Conservation (phyloP, 306 rosid genomes). For the Cicer yamashitae region DNA sequence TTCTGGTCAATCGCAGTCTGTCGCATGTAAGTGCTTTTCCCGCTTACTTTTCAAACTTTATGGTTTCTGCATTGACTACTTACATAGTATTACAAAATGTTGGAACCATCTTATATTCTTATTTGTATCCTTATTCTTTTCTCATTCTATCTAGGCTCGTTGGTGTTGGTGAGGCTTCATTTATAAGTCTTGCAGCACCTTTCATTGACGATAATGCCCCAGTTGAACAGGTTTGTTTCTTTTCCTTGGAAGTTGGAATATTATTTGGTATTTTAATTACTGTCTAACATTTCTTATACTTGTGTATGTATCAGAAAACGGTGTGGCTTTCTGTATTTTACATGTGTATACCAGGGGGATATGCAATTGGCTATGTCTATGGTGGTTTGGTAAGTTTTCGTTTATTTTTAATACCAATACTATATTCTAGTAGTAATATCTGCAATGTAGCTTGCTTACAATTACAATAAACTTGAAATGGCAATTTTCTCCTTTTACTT, state of each 20-base stretch:
- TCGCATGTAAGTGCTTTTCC: constrained; percentile 70
- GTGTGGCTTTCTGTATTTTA: constrained; percentile 80
- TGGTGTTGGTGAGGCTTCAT: constrained; percentile 97
- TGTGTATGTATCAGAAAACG: constrained; percentile 68
- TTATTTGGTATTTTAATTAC: constrained; percentile 23
- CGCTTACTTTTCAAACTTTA: constrained; percentile 25
- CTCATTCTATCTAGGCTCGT: constrained; percentile 66
- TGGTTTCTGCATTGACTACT: constrained; percentile 22
- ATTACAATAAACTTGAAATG: constrained; percentile 6
- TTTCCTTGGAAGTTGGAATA: constrained; percentile 26
- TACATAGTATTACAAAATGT: constrained; percentile 1
- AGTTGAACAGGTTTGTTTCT: constrained; percentile 65
- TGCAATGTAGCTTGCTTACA: constrained; percentile 9
- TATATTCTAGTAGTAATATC: constrained; percentile 12
- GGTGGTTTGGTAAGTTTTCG: constrained; percentile 83
- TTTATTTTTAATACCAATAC: constrained; percentile 36
- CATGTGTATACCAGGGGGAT: constrained; percentile 94
- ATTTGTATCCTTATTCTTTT: constrained; percentile 8
- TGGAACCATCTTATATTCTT: constrained; percentile 10
- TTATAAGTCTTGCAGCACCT: constrained; percentile 98
- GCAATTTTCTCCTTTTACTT: constrained; percentile 16
- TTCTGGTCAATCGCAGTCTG: constrained; percentile 85
- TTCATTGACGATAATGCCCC: constrained; percentile 97
- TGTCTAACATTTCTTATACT: constrained; percentile 34
- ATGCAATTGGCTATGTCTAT: constrained; percentile 83